Base-by-base conservation (phyloP, 1,139 yeast species). In the Protomyces inouyei region DNA sequence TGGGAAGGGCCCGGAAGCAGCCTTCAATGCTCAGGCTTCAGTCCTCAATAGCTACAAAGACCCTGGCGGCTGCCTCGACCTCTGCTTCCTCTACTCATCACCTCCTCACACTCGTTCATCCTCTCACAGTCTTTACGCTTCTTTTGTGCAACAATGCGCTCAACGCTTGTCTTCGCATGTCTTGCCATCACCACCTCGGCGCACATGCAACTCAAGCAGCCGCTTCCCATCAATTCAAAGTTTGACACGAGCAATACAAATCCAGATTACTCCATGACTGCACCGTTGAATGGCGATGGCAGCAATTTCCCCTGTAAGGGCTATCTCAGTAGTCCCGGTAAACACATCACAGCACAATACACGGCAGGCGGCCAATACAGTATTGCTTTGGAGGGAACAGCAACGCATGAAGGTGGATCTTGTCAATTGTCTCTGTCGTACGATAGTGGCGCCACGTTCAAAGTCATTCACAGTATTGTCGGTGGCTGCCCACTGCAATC, bases 401-500 rank as follows among this genome's bases (percentile, higher is more conserved):
- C 73, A 8, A 65, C 70, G 18, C 74, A 72, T 55, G 67, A 65
- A 37, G 74, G 74, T 3, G 74, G 74, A 0, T 70, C 72, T 6
- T 72, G 74, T 64, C 74, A 72, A 61, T 59, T 72, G 2, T 70
- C 73, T 2, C 65, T 72, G 36, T 71, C 73, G 6, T 72, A 72
- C 55, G 73, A 72, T 55, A 68, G 64, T 12, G 74, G 73, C 18
- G 56, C 57, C 25, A 66, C 72, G 0, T 72, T 72, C 67, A 67
- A 68, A 18, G 74, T 72, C 18, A 69, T 72, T 64, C 70, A 71
- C 57, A 69, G 72, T 3, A 69, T 72, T 9, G 70, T 72, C 36
- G 74, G 74, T 3, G 73, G 73, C 10, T 72, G 74, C 53, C 73
- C 74, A 3, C 57, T 70, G 14, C 66, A 66, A 43, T 54, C 66